A percentile compares a stretch with the other conserved stretches of the same genome.
phyloP scores from a whole-genome alignment of 2,329 filamentous ascomycete genomes.

The Colletotrichum sojae region DNA sequence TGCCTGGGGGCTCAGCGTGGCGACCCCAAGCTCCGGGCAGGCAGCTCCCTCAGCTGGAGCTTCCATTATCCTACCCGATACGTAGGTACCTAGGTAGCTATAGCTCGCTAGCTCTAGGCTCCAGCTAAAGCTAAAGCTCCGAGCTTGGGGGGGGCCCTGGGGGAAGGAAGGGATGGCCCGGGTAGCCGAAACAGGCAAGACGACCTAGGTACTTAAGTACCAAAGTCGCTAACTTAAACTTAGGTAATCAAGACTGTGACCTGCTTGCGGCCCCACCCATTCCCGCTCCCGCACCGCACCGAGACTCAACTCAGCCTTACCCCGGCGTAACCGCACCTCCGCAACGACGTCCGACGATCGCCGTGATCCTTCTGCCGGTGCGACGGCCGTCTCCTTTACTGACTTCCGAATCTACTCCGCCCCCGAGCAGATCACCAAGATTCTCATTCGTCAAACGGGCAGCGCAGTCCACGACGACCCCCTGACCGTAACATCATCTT shows the following conservation, averaged over 20 bases:
- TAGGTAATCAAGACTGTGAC: not conserved
- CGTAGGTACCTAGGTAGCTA: not conserved
- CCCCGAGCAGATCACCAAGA: not conserved
- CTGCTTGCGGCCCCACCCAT: not conserved
- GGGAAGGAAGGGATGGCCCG: slow-evolving; percentile 16
- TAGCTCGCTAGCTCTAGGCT: not conserved
- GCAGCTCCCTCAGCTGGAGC: not conserved
- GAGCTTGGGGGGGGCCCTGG: slow-evolving; percentile 7
- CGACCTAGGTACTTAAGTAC: not conserved
- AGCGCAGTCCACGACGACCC: slow-evolving; percentile 8
- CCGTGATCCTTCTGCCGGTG: not conserved
- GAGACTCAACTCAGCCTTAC: slow-evolving; percentile 23
- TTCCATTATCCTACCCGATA: not conserved
- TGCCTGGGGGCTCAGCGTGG: not conserved
- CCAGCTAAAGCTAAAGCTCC: slow-evolving; percentile 6
- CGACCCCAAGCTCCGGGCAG: not conserved
- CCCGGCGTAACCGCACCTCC: slow-evolving; percentile 24
- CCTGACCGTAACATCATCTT: no score
- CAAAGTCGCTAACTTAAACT: not conserved
- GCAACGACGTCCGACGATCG: slow-evolving; percentile 13
- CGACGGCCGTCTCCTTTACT: not conserved
- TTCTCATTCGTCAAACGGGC: not conserved
- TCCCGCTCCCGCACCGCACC: slow-evolving; percentile 24
- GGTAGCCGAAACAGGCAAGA: slow-evolving; percentile 17
- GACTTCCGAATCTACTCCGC: not conserved